phyloP scores from a whole-genome alignment of 352 stramenopile species.

The Phytophthora palmivora region DNA sequence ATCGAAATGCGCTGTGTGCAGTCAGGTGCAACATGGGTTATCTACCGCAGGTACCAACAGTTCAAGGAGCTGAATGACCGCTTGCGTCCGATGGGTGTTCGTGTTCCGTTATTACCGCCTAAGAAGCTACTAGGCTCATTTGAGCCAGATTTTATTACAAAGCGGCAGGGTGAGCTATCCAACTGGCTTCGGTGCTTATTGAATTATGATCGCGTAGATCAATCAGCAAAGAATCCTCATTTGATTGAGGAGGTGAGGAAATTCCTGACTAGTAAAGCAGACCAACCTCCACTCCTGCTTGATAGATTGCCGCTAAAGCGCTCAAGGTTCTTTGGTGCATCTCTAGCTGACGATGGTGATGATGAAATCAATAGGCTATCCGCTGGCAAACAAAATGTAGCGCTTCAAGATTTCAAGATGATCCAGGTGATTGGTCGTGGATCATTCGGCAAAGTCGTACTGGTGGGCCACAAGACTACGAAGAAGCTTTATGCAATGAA shows the following conservation, averaged over 20 bases:
- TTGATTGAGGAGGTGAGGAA: slow-evolving; percentile 78
- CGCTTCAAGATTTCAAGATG: slow-evolving; percentile 82
- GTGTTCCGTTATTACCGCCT: slow-evolving; percentile 77
- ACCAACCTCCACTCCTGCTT: slow-evolving; percentile 81
- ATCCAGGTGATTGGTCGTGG: slow-evolving; percentile 92
- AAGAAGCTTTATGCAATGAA: slow-evolving; percentile 94
- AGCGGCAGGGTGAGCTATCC: slow-evolving; percentile 74
- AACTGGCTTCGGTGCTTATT: slow-evolving; percentile 74
- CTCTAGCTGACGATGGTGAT: slow-evolving; percentile 63
- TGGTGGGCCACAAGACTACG: slow-evolving; percentile 85
- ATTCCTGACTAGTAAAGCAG: slow-evolving; percentile 84
- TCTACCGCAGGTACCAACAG: slow-evolving; percentile 87
- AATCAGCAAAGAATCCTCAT: slow-evolving; percentile 79
- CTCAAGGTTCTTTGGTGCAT: slow-evolving; percentile 75
- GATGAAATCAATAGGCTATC: slow-evolving; percentile 39
- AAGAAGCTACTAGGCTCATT: slow-evolving; percentile 89
- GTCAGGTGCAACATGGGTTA: slow-evolving; percentile 78
- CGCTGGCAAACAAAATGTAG: slow-evolving; percentile 52
- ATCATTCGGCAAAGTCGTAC: slow-evolving; percentile 92
- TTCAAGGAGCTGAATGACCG: slow-evolving; percentile 83
- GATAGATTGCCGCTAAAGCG: slow-evolving; percentile 67
- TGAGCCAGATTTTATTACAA: slow-evolving; percentile 80
- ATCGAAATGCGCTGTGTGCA: slow-evolving; percentile 83
- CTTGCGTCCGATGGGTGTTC: slow-evolving; percentile 66
- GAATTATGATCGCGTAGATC: slow-evolving; percentile 77